Evolutionary conservation across 192 early-diverging fungal species (phyloP).

Genomic region (Podila verticillata): DNA sequence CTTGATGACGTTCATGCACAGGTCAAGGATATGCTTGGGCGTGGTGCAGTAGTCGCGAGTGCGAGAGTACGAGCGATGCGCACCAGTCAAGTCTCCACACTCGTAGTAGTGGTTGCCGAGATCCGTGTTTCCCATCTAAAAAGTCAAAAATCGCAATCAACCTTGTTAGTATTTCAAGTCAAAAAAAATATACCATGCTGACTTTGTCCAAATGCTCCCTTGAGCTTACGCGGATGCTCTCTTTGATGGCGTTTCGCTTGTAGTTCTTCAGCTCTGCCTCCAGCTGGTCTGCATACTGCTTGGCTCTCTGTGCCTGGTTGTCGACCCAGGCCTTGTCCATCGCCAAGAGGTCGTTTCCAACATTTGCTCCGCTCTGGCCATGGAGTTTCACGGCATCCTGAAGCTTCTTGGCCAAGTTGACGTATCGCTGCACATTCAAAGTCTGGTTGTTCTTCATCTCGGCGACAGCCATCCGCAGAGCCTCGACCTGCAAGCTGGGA

Average conservation of each 20-base stretch:
- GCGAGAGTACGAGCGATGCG: conserved; percentile 73
- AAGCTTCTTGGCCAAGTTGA: conserved; percentile 58
- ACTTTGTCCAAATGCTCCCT: neutral
- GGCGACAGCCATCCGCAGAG: conserved; percentile 67
- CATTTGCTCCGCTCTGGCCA: conserved; percentile 15
- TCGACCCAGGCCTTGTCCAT: conserved; percentile 61
- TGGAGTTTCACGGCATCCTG: conserved; percentile 60
- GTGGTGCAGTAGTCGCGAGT: conserved; percentile 85
- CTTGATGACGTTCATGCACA: conserved; percentile 84
- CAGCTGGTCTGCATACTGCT: conserved; percentile 65
- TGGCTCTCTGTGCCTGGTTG: conserved; percentile 57
- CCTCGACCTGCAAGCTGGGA: conserved; percentile 72
- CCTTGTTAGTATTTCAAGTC: neutral
- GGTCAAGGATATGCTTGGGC: conserved; percentile 79
- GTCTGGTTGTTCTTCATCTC: conserved; percentile 64
- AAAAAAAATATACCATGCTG: neutral
- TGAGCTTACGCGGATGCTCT: conserved; percentile 79
- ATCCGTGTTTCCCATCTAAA: conserved; percentile 82
- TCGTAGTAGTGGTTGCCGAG: conserved; percentile 82
- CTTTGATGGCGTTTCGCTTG: conserved; percentile 82
- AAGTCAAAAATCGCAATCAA: neutral
- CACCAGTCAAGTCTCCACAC: conserved; percentile 72
- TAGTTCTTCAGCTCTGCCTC: conserved; percentile 83
- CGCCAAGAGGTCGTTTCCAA: conserved; percentile 42
- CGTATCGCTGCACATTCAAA: conserved; percentile 57